Evolutionary conservation across 176 grass and related monocot species (phyloP), one percentile per base, ranked within the genome.

Genomic region (Juncus effusus): DNA sequence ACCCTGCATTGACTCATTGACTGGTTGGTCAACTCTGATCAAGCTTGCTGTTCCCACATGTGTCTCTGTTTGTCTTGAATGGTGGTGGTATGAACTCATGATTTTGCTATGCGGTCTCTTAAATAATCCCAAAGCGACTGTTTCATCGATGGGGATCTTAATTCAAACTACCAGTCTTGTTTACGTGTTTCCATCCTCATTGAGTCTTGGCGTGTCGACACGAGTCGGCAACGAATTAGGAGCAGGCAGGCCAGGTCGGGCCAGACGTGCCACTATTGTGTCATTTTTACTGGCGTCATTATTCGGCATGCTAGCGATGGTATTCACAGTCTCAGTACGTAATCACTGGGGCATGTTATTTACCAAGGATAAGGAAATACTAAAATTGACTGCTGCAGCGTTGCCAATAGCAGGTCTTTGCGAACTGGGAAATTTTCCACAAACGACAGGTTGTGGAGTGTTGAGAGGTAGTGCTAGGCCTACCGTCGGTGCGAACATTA

Each of bases 41-140:
- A 77, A 74, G 4, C 95, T 99, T 19, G 83, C 95, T 15, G 73
- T 88, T 0, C 95, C 95, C 9, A 90, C 95, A 2, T 90, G 88
- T 16, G 79, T 70, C 6, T 90, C 95, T 4, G 95, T 99, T 0
- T 99, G 95, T 76, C 79, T 99, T 40, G 95, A 99, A 58, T 99
- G 95, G 95, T 99, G 95, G 95, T 99, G 95, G 95, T 99, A 99
- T 71, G 95, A 99, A 73, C 72, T 99, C 71, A 99, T 99, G 89
- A 99, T 99, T 64, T 81, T 99, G 77, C 80, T 94, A 8, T 93
- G 89, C 40, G 95, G 95, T 2, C 83, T 99, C 56, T 85, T 99
- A 2, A 53, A 73, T 54, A 84, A 93, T 61, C 95, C 89, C 61
- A 84, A 68, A 57, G 85, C 89, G 16, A 78, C 95, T 39, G 89